Evolutionary conservation across 139 green algal genomes (phyloP), one percentile per base, ranked within the genome.

Genomic region (Medakamo hakoo): DNA sequence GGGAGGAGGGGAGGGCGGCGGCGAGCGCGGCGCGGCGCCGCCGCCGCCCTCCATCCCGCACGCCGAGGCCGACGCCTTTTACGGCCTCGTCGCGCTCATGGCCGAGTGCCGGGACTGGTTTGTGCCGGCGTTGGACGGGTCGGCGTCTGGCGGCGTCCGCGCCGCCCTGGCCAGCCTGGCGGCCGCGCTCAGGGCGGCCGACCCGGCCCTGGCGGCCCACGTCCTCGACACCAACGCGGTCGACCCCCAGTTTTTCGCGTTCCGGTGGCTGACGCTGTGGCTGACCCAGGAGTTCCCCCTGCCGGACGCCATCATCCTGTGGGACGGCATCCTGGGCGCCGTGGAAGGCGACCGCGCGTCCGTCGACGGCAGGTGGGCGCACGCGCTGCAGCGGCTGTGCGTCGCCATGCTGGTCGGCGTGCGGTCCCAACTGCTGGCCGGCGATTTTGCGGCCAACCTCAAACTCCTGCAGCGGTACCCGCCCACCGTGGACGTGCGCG

Each of bases 31-130:
- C 4, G 57, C 25, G 4, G 25, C 57, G 4, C 57, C 22, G 16
- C 25, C 22, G n/a, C 57, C 24, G n/a, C 24, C n/a, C 24, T 27
- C 22, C 57, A 31, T 31, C 1, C 24, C 20, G n/a, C 30, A 82
- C 32, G 86, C 91, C 3, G 91, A 97, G 79, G 81, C 88, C 3
- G 91, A 95, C 63, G 82, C 91, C 2, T 98, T 97, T 71, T 98
- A 83, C 67, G 94, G 84, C 70, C 95, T 96, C 68, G 73, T 90
- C 48, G 83, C 84, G 60, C 66, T 95, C 14, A 76, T 95, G 68
- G 69, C 69, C 27, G 86, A 93, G 58, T 90, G 91, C 65, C 62
- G 90, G 63, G 91, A 98, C 78, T 72, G 94, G 74, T 98, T 95
- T 58, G 94, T 84, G 73, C 68, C 88, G 68, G 81, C 94, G 78